Evolutionary conservation across 805 yeast species (phyloP), one percentile per base, ranked within the genome.

Genomic region (Monosporozyma servazzii): DNA sequence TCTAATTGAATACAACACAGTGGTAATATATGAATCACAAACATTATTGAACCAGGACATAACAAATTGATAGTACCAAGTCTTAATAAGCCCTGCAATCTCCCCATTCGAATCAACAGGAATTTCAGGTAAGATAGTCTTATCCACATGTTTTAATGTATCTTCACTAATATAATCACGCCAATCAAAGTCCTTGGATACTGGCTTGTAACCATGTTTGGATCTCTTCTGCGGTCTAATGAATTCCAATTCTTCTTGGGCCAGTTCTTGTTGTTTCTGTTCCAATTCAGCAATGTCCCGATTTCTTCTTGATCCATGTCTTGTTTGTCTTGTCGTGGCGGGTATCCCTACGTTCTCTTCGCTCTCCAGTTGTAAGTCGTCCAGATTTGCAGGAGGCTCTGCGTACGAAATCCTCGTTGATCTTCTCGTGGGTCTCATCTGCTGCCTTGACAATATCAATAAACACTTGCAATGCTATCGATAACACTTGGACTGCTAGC

Each of bases 1-100:
- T 45, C 60, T 63, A 7, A 44, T 40, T 11, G 44, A 45, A 18
- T 43, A 17, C 17, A 43, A 45, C 1, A 49, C 47, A 1, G 48
- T 51, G n/a, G 56, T 51, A 13, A 48, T 45, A 50, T 51, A 64
- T 5, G 70, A 65, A 27, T 62, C 63, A 46, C 66, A 61, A 5
- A 65, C 68, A 49, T 60, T 61, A 48, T 64, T 62, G n/a, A 67
- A 56, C 67, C 70, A 68, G 17, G 63, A 56, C 10, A 67, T 55
- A 23, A 63, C 62, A 44, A 61, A 66, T 48, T 68, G 71, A 48
- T 64, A 68, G 20, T 56, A 52, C 70, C 70, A 67, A 8, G 56
- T 52, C 23, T 46, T 36, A 10, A 59, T 27, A 30, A 66, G 46
- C 9, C 53, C 54, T 11, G 52, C 47, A 7, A 50, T 21, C 31